Conservation (phyloP, 331 rosid species). For the Stylosanthes scabra region DNA sequence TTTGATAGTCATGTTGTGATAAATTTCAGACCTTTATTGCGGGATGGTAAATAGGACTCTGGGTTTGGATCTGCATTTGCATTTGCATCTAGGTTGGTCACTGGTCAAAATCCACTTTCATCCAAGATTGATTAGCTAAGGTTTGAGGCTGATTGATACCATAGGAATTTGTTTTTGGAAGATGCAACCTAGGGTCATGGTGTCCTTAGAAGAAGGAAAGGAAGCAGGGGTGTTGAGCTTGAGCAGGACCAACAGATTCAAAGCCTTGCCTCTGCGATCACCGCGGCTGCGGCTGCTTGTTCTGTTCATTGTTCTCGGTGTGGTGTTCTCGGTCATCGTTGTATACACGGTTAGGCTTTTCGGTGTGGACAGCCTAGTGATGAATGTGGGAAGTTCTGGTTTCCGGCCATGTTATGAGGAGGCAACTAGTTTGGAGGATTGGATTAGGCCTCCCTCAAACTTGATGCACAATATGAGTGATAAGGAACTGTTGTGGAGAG, state of each 20-base stretch:
- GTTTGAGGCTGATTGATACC: constrained; percentile 25
- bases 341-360: constrained; percentile 73
- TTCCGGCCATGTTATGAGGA: constrained; percentile 78
- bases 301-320: constrained; percentile 63
- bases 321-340: constrained; percentile 69
- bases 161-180: constrained; percentile 29
- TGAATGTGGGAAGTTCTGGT: constrained; percentile 50
- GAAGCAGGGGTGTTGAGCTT: constrained; percentile 33
- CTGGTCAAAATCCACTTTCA: too few relatives aligned
- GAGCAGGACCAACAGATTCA: constrained; percentile 50
- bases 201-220: constrained; percentile 81
- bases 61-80: background rate
- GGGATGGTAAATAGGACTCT: background rate
- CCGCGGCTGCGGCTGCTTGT: constrained; percentile 64
- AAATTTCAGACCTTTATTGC: constrained; percentile 25
- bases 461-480: constrained; percentile 80
- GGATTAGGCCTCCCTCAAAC: constrained; percentile 69
- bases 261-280: constrained; percentile 69
- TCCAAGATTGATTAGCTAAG: constrained; percentile 9
- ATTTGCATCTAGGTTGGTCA: background rate
- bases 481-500: constrained; percentile 79
- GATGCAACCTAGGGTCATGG: constrained; percentile 76
- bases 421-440: constrained; percentile 57
- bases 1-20: constrained; percentile 26
- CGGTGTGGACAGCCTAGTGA: constrained; percentile 59